Base-by-base conservation (phyloP, 2,329 filamentous ascomycete genomes). In the Ceratocystis harringtonii region DNA sequence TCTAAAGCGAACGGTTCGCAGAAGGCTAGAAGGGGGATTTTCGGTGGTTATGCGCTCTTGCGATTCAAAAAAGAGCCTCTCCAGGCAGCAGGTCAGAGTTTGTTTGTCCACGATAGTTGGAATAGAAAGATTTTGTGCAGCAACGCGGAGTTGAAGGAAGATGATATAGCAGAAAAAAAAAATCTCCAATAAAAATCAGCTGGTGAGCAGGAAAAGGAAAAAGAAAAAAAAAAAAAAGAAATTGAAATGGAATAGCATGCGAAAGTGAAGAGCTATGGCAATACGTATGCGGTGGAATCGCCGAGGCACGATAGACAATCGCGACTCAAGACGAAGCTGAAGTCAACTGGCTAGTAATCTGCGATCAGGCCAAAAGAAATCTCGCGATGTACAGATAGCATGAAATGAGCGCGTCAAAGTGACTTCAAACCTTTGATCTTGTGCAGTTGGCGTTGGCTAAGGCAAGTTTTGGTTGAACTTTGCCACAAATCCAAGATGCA, bases 361-460 rank as follows among this genome's bases (percentile, higher is more conserved):
- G 41, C 10, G 43, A 45, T 8, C 25, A 57, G 52, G 22, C 17
- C 10, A 57, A 32, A 57, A 15, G 28, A 15, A 36, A 30, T 25
- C 25, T n/a, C 28, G 52, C 25, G 52, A 57, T 57, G 52, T 57
- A 57, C 52, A 57, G 17, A 30, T 43, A 48, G 22, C 44, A 17
- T 6, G 32, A 63, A 55, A 58, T 64, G 62, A 32, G 62, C 62
- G 62, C 62, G 32, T 60, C 22, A 22, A 41, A 19, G 60, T 25
- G 45, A 41, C 28, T 65, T 32, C 36, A 43, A 50, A 52, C 43
- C 17, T 10, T n/a, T 57, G 28, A 17, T 30, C 52, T 57, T 36
- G 25, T 22, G 45, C 19, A 50, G 45, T 57, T 43, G 57, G 25
- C 19, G 52, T 57, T 57, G 52, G 25, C 28, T 30, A n/a, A 57